A percentile compares a stretch with the other conserved stretches of the same genome.
Conservation (phyloP, 2,329 filamentous ascomycete genomes). For the Fonsecaea multimorphosa region DNA sequence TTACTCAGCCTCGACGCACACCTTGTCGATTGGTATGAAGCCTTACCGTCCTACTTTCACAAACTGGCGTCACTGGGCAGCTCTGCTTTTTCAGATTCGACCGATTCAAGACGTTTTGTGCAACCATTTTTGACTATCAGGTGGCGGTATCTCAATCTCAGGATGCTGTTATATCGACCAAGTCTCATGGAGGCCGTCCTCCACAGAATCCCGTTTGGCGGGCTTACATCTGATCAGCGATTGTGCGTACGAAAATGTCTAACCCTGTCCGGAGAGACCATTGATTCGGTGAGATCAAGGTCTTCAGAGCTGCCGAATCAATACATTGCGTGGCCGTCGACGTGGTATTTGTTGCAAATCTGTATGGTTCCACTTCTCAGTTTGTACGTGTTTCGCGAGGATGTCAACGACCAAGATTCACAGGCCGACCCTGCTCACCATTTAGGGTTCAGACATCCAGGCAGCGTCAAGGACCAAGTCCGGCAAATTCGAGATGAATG, state of each 20-base stretch:
- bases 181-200: slow-evolving; percentile 30
- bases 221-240: slow-evolving; percentile 25
- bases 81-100: background rate
- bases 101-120: slow-evolving; percentile 7
- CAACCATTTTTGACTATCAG: slow-evolving; percentile 32
- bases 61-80: background rate
- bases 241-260: slow-evolving; percentile 28
- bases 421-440: background rate
- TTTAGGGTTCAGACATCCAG: slow-evolving; percentile 4
- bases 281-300: slow-evolving; percentile 20
- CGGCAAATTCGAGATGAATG: slow-evolving; percentile 25
- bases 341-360: slow-evolving; percentile 37
- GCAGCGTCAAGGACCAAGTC: slow-evolving; percentile 7
- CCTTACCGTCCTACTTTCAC: slow-evolving; percentile 21
- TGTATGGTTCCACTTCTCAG: slow-evolving; percentile 34
- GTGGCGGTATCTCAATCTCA: slow-evolving; percentile 38
- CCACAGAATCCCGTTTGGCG: slow-evolving; percentile 27
- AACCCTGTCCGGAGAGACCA: slow-evolving; percentile 21
- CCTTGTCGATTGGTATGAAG: slow-evolving; percentile 28
- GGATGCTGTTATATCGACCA: slow-evolving; percentile 38
- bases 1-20: slow-evolving; percentile 26
- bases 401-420: background rate
- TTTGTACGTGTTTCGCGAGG: slow-evolving; percentile 22
- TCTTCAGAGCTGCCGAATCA: slow-evolving; percentile 28
- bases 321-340: slow-evolving; percentile 30